phyloP scores from a whole-genome alignment of 1,284 basidiomycete species.

The Meripilus lineatus region DNA sequence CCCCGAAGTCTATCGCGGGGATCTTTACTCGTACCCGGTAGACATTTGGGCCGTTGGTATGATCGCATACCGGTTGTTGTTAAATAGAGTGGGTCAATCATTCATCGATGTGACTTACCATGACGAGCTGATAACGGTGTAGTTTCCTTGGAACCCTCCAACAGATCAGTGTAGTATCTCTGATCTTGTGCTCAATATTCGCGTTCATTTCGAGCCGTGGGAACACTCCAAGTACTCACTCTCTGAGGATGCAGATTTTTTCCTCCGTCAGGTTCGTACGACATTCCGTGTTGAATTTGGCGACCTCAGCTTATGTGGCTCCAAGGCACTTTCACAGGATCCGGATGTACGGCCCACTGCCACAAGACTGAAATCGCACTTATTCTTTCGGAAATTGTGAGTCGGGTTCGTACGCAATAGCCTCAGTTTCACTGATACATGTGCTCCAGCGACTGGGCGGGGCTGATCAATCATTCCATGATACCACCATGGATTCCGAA shows the following conservation, averaged over 20 bases:
- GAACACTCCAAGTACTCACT: neutral
- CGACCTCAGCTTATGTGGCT: neutral
- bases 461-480: neutral
- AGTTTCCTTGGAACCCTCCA: conserved; percentile 1
- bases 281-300: neutral
- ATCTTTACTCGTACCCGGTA: conserved; percentile 61
- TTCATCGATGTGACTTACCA: neutral
- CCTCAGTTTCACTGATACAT: neutral
- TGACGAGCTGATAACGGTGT: neutral
- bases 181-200: neutral
- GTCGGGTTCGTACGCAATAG: neutral
- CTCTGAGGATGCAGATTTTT: neutral
- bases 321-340: neutral
- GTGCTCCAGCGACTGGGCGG: neutral
- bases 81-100: conserved; percentile 30
- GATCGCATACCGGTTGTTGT: conserved; percentile 54
- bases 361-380: neutral
- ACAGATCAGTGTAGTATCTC: neutral
- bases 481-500: neutral
- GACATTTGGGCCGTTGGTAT: conserved; percentile 63
- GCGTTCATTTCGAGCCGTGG: neutral
- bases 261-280: neutral
- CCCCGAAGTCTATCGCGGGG: conserved; percentile 62
- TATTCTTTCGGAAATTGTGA: conserved; percentile 2
- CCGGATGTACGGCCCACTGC: neutral